These are phyloP conservation scores for Xylaria sp. DNA, from an alignment of 2,329 filamentous ascomycete species.

Conservation along the genomic window DNA sequence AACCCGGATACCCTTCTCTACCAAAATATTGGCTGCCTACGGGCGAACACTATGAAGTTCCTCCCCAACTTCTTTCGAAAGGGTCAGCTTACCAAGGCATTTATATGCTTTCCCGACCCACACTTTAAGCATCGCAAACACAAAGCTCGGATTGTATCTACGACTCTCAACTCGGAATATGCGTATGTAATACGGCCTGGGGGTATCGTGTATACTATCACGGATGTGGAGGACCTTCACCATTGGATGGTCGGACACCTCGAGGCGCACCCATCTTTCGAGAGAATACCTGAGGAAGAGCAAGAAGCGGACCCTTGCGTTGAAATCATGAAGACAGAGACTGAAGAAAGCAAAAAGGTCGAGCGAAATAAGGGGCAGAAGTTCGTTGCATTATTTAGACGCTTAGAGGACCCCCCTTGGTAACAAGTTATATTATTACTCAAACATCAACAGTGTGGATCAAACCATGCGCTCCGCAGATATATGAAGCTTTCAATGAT, in stretches of 20 bases:
- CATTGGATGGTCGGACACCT: conserved; percentile 93
- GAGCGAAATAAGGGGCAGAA: conserved; percentile 89
- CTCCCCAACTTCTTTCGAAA: conserved; percentile 95
- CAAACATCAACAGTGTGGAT: conserved; percentile 6
- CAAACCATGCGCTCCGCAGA: neutral
- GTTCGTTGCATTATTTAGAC: conserved; percentile 87
- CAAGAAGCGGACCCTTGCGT: conserved; percentile 77
- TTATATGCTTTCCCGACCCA: conserved; percentile 97
- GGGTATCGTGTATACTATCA: conserved; percentile 94
- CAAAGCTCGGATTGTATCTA: conserved; percentile 93
- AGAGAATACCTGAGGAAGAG: conserved; percentile 75
- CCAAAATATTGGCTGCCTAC: conserved; percentile 88
- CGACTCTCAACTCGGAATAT: conserved; percentile 90
- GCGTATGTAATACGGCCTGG: conserved; percentile 86
- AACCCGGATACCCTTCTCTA: conserved; percentile 66
- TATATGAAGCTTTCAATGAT: neutral
- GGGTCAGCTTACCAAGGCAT: conserved; percentile 85
- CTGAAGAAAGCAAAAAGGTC: conserved; percentile 98
- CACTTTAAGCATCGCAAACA: conserved; percentile 98
- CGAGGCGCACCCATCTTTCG: conserved; percentile 79
- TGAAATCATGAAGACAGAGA: conserved; percentile 79
- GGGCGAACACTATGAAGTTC: conserved; percentile 99
- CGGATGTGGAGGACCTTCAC: conserved; percentile 94
- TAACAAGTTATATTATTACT: conserved; percentile 42
- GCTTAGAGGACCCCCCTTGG: conserved; percentile 84